Percentiles rank a stretch among this genome's conserved stretches.
Conservation (phyloP, 441 rosid species). For the Rhodomyrtus psidioides region DNA sequence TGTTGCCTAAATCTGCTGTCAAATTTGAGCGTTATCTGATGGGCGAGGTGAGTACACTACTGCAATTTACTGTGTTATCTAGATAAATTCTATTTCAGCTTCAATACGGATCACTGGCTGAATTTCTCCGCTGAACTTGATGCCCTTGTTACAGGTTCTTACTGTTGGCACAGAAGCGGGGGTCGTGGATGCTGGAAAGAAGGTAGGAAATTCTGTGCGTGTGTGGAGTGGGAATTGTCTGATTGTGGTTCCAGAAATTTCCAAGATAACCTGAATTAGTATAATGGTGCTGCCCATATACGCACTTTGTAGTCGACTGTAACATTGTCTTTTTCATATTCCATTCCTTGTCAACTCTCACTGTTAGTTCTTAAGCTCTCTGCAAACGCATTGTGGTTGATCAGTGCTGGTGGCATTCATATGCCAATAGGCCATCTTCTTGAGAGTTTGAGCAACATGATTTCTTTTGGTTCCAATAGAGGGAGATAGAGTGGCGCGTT, state of each 20-base stretch:
- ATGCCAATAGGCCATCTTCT: background rate
- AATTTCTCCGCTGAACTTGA: background rate
- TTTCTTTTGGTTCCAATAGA: background rate
- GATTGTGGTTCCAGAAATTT: background rate
- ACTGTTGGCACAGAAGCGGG: constrained; percentile 64
- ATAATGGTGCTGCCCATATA: background rate
- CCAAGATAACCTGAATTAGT: background rate
- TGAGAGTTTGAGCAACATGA: background rate
- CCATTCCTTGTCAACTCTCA: background rate
- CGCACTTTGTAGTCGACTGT: background rate
- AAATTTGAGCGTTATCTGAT: constrained; percentile 78
- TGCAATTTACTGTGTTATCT: background rate
- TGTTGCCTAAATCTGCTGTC: constrained; percentile 86
- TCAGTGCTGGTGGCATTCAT: background rate
- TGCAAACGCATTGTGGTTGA: background rate
- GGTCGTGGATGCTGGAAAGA: constrained; percentile 57
- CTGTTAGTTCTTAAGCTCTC: background rate
- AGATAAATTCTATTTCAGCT: background rate
- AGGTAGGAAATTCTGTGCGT: constrained; percentile 24
- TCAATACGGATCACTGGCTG: background rate
- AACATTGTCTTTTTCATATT: background rate
- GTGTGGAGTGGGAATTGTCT: background rate
- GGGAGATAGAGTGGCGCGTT: background rate
- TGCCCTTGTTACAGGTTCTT: constrained; percentile 29
- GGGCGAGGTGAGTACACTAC: constrained; percentile 60